Percentiles rank a stretch among this genome's conserved stretches.
Evolutionary conservation across 2,329 filamentous ascomycete species (phyloP).

Genomic region (Pezicula carpinea): DNA sequence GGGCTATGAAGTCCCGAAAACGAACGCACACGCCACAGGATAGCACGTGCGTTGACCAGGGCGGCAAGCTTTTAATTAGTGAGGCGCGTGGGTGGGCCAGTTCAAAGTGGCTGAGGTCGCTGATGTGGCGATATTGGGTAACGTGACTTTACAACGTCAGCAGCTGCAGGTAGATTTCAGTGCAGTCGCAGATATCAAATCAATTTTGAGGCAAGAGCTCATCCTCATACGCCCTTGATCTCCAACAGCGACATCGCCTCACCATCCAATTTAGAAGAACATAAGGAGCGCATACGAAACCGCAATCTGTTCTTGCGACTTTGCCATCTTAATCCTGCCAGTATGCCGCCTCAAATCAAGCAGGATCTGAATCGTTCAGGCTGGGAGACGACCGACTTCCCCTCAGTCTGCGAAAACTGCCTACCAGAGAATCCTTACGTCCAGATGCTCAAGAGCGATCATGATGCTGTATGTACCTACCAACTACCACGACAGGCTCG

Average conservation of each 20-base stretch:
- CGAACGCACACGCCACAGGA: background rate
- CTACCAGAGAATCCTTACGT: constrained; percentile 96
- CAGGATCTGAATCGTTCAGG: constrained; percentile 92
- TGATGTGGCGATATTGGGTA: too few relatives aligned
- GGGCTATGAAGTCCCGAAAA: background rate
- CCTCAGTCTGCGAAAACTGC: constrained; percentile 85
- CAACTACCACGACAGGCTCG: background rate
- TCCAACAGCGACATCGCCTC: background rate
- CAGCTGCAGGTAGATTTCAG: background rate
- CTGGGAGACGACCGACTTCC: constrained; percentile 91
- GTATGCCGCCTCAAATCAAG: constrained; percentile 89
- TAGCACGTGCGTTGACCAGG: background rate
- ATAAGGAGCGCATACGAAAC: background rate
- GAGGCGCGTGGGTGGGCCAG: background rate
- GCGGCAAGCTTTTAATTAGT: background rate
- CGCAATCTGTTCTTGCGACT: background rate
- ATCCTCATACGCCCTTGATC: background rate
- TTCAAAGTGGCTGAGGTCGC: too few relatives aligned
- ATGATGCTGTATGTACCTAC: constrained; percentile 63
- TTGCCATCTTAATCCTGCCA: background rate
- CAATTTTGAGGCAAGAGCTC: too few relatives aligned
- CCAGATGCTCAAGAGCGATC: constrained; percentile 97
- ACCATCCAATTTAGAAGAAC: background rate
- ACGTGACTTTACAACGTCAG: too few relatives aligned
- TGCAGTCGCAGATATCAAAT: background rate